Conservation (phyloP, 768 basidiomycete species). For the Termitomyces sp. region DNA sequence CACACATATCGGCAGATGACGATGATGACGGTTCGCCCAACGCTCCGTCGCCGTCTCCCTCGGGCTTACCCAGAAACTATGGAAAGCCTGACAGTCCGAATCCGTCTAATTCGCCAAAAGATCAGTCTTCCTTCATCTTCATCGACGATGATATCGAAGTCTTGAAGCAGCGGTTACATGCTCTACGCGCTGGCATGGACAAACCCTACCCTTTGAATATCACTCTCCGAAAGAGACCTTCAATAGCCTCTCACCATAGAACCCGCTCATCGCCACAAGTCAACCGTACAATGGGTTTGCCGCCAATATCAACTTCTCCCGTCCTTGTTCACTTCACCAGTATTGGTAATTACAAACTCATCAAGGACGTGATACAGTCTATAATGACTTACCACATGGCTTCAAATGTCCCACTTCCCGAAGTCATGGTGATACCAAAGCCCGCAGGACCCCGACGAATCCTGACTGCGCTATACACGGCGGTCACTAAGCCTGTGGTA, state of each 20-base stretch:
- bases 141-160: constrained; percentile 90
- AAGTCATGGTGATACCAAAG: constrained; percentile 96
- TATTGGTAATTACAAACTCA: constrained; percentile 79
- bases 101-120: constrained; percentile 10
- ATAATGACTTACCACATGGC: constrained; percentile 44
- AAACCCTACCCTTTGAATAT: constrained; percentile 36
- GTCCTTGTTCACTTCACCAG: constrained; percentile 91
- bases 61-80: constrained; percentile 5
- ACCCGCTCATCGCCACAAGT: constrained; percentile 81
- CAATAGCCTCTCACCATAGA: constrained; percentile 60
- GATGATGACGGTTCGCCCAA: constrained; percentile 36
- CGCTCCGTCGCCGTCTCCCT: constrained; percentile 10
- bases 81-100: background rate
- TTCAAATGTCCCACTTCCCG: constrained; percentile 53
- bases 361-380: constrained; percentile 81
- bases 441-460: constrained; percentile 94
- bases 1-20: constrained; percentile 63
- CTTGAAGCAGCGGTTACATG: constrained; percentile 68
- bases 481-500: constrained; percentile 77
- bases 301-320: constrained; percentile 25
- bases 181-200: constrained; percentile 58
- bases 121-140: constrained; percentile 62
- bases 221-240: constrained; percentile 56
- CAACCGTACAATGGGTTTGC: constrained; percentile 44
- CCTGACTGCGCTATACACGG: constrained; percentile 88